These are phyloP conservation scores for Calonectria pauciramosa DNA, from an alignment of 2,329 filamentous ascomycete genomes.

Conservation along the genomic window DNA sequence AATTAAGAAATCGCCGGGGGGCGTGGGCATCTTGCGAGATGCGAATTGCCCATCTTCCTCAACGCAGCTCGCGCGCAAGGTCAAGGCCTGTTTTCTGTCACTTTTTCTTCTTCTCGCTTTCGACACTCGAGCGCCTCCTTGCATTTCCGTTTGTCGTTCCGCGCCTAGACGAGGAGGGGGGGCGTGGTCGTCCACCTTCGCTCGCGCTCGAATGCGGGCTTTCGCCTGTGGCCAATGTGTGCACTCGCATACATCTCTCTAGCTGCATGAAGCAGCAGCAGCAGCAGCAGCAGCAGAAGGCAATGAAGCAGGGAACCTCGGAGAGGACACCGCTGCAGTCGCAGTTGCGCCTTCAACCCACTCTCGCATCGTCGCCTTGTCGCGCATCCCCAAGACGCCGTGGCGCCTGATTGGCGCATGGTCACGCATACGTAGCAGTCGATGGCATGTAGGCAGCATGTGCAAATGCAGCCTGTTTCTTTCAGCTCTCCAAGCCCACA, in stretches of 20 bases:
- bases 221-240: not conserved
- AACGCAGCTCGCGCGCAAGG: not conserved
- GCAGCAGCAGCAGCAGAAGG: not conserved
- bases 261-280: not conserved
- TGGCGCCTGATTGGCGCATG: not conserved
- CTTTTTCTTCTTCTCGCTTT: too few relatives aligned
- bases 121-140: not conserved
- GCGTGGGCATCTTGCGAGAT: not conserved
- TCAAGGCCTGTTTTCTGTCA: not conserved
- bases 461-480: conserved; percentile 13
- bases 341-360: conserved; percentile 6
- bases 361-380: conserved; percentile 1
- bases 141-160: conserved; percentile 3
- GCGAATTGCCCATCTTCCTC: not conserved
- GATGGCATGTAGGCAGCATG: conserved; percentile 4
- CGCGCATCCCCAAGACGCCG: not conserved
- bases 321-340: not conserved
- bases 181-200: not conserved
- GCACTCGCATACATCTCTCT: not conserved
- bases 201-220: not conserved
- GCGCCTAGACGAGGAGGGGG: not conserved
- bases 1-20: conserved; percentile 7
- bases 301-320: not conserved
- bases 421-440: not conserved
- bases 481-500: conserved; percentile 11